phyloP scores from a whole-genome alignment of 108 stramenopile genomes.

The Cyclotella choctawhatcheeana region DNA sequence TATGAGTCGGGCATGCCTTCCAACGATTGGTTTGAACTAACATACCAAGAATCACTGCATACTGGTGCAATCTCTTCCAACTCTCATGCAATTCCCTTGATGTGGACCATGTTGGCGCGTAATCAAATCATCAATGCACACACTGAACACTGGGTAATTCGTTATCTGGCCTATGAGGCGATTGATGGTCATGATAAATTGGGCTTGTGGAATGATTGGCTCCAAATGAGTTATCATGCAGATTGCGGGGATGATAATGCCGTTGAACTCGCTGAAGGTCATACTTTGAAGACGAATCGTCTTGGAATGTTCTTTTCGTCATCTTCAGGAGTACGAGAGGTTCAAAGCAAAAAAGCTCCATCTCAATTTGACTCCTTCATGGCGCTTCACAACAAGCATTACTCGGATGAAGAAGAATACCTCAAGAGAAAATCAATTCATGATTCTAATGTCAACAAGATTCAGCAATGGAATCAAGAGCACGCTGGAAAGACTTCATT shows the following conservation, averaged over 20 bases:
- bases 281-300: conserved; percentile 22
- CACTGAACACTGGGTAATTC: conserved; percentile 41
- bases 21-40: conserved; percentile 26
- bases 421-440: conserved; percentile 22
- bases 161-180: conserved; percentile 27
- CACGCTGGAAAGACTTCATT: conserved; percentile 37
- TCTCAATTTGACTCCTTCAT: conserved; percentile 20
- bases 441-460: conserved; percentile 20
- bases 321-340: neutral
- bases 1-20: conserved; percentile 27
- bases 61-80: neutral
- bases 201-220: conserved; percentile 20
- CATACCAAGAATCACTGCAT: conserved; percentile 15
- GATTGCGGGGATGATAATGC: neutral
- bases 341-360: neutral
- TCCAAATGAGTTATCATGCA: conserved; percentile 8
- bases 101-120: conserved; percentile 40
- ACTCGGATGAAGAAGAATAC: conserved; percentile 24
- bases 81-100: conserved; percentile 7
- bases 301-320: conserved; percentile 46
- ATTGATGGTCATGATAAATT: conserved; percentile 20
- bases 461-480: conserved; percentile 19
- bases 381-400: conserved; percentile 24
- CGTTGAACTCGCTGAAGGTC: neutral
- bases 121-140: conserved; percentile 29